Evolutionary conservation across 2,329 filamentous ascomycete genomes (phyloP).

Genomic region (Scedosporium boydii): DNA sequence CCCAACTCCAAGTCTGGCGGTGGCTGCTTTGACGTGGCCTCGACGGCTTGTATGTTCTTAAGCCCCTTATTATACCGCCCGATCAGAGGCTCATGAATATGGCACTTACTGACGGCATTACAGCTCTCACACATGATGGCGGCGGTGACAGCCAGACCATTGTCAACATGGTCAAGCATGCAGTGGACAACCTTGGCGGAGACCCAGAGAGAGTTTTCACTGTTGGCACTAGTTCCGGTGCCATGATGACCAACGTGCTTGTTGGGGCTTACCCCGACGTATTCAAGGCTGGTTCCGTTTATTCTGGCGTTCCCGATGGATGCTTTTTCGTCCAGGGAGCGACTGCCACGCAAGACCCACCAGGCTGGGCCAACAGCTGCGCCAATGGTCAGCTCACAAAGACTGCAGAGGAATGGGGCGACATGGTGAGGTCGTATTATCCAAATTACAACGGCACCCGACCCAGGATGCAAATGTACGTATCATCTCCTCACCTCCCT

Average conservation of each 20-base stretch:
- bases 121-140: constrained; percentile 35
- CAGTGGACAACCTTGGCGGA: constrained; percentile 35
- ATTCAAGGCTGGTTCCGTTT: constrained; percentile 38
- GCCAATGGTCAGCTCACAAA: constrained; percentile 33
- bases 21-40: constrained; percentile 51
- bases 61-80: no score
- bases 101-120: no score
- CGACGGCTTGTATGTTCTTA: constrained; percentile 19
- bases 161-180: constrained; percentile 42
- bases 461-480: constrained; percentile 42
- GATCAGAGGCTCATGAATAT: no score
- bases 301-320: constrained; percentile 31
- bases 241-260: constrained; percentile 48
- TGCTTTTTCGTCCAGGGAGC: constrained; percentile 35
- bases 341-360: constrained; percentile 26
- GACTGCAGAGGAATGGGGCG: constrained; percentile 22
- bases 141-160: constrained; percentile 41
- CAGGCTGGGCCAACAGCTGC: constrained; percentile 42
- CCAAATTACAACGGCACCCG: constrained; percentile 39
- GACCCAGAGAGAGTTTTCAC: constrained; percentile 38
- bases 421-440: constrained; percentile 31
- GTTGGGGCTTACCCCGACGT: constrained; percentile 41
- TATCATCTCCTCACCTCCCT: neutral
- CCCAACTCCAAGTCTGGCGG: constrained; percentile 25
- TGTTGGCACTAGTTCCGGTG: constrained; percentile 39